Evolutionary conservation across 805 yeast genomes (phyloP), one percentile per base, ranked within the genome.

Genomic region (baker's yeast (Saccharomyces cerevisiae)): DNA sequence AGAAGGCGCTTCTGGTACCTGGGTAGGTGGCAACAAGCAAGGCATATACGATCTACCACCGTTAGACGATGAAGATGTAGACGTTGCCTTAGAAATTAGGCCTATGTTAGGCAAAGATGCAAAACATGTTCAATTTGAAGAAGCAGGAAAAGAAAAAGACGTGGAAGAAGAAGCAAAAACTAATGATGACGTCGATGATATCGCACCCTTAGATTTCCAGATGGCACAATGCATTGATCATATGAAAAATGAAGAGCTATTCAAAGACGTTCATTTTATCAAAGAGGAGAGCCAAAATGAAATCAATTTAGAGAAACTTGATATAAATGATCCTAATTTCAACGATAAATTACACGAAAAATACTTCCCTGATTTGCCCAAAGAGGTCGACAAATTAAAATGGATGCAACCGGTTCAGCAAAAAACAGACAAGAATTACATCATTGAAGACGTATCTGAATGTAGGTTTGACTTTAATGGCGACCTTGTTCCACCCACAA

Each of bases 381-480:
- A 76, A 49, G 96, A 94, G 59, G 79, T 88, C 0, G 83, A 81
- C 46, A 86, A 88, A 61, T 69, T 94, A 54, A 87, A 90, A 55
- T 94, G 99, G 99, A 91, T 91, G 96, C 79, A 84, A 54, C 74
- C 79, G 27, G 76, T 79, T 1, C 57, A 69, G 11, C 69, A 72
- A 26, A 70, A 72, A 0, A 53, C 59, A 0, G 64, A 59, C 11
- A 51, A 59, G 0, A 63, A 59, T 10, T 49, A 62, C 10, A 60
- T 70, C 0, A 70, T 74, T 69, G 60, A 76, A 72, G 60, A 84
- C 50, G 79, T 86, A 4, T 69, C 85, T 4, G 89, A 87, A 51
- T 73, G 92, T 66, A 74, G 99, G 58, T 94, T 94, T 65, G 97
- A 92, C 64, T 90, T 94, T 70, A 76, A 82, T 51, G 99, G 97